A percentile compares a stretch with the other conserved stretches of the same genome.
Conservation (phyloP, 1,284 basidiomycete genomes). For the Tilletia setariae region DNA sequence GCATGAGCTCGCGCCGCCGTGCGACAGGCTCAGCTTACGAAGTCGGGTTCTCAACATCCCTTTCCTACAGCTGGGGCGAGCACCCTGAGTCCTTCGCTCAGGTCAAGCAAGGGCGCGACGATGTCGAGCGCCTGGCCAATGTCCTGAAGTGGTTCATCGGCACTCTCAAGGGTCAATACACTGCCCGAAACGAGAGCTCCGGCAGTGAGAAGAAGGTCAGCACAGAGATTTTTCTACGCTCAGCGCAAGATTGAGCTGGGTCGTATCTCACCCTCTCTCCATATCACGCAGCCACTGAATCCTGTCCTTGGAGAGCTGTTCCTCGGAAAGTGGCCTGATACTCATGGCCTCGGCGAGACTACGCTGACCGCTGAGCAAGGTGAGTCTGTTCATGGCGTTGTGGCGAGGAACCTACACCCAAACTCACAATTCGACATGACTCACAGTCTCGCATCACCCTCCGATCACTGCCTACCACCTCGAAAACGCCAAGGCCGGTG, state of each 20-base stretch:
- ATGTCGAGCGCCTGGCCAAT: conserved; percentile 51
- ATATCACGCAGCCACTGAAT: conserved; percentile 73
- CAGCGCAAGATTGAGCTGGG: too few relatives aligned
- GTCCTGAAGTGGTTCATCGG: conserved; percentile 53
- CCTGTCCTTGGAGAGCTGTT: conserved; percentile 87
- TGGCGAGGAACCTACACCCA: too few relatives aligned
- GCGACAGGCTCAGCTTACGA: background rate
- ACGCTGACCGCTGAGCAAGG: conserved; percentile 91
- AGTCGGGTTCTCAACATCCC: background rate
- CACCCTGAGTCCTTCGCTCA: conserved; percentile 46
- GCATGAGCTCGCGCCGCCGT: background rate
- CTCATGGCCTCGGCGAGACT: conserved; percentile 75
- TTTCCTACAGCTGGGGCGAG: conserved; percentile 45
- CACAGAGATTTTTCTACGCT: conserved; percentile 1
- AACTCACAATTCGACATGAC: background rate
- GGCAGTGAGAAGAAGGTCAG: conserved; percentile 88
- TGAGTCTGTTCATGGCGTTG: conserved; percentile 56
- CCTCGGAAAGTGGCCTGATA: conserved; percentile 85
- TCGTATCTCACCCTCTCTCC: too few relatives aligned
- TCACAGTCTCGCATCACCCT: conserved; percentile 62
- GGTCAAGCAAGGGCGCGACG: conserved; percentile 43
- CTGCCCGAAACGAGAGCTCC: conserved; percentile 58
- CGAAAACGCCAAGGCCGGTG: conserved; percentile 74
- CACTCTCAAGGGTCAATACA: conserved; percentile 92
- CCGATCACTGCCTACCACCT: conserved; percentile 63